phyloP scores from a whole-genome alignment of 805 yeast species.

The Suhomyces emberorum region DNA sequence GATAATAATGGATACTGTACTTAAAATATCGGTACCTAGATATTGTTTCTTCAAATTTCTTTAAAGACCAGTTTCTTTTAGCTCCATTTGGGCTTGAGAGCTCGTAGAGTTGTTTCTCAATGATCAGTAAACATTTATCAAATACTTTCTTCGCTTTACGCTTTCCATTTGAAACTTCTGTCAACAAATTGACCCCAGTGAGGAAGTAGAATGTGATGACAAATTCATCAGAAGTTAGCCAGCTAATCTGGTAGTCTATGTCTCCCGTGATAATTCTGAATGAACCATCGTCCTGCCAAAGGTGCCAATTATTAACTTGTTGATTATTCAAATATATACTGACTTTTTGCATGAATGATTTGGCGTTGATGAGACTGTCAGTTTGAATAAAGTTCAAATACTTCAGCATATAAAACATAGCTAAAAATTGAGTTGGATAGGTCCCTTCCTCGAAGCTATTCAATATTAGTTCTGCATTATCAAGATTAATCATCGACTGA shows the following conservation, averaged over 20 bases:
- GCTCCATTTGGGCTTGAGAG: background rate
- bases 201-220: conserved; percentile 38
- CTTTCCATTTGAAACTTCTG: conserved; percentile 32
- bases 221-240: conserved; percentile 45
- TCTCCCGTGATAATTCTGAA: conserved; percentile 5
- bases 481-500: conserved; percentile 6
- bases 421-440: conserved; percentile 12
- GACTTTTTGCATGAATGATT: conserved; percentile 9
- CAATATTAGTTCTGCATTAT: conserved; percentile 3
- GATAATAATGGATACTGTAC: conserved; percentile 31
- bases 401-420: conserved; percentile 14
- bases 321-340: conserved; percentile 15
- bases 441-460: background rate
- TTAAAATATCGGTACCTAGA: conserved; percentile 28
- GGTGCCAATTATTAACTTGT: conserved; percentile 15
- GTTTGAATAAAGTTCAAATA: conserved; percentile 13
- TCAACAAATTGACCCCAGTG: conserved; percentile 39
- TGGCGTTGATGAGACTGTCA: conserved; percentile 8
- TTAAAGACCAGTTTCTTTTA: conserved; percentile 13
- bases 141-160: conserved; percentile 35
- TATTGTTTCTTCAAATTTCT: conserved; percentile 19
- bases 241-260: conserved; percentile 26
- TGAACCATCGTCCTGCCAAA: conserved; percentile 19
- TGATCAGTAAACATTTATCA: conserved; percentile 31
- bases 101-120: conserved; percentile 22